Evolutionary conservation across 345 rosid genomes (phyloP).

Genomic region (Eucalyptus victrix): DNA sequence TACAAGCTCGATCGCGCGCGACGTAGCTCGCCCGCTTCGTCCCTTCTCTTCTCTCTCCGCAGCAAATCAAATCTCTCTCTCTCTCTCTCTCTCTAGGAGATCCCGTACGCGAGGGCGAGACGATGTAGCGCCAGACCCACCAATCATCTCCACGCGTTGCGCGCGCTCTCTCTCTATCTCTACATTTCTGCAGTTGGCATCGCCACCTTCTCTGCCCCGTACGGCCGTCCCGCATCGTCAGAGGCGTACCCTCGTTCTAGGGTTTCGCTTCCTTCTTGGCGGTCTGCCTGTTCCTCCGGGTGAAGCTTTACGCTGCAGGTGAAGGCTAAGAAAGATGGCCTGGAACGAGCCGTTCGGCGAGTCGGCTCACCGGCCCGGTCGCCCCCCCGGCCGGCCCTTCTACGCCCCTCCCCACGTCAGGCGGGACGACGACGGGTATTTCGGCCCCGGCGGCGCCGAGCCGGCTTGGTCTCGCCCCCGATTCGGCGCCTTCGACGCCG

Average conservation of each 20-base stretch:
- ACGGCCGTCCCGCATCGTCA: background rate
- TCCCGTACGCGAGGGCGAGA: background rate
- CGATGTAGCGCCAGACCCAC: background rate
- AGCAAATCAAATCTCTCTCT: background rate
- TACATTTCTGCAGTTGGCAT: too few relatives aligned
- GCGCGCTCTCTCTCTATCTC: background rate
- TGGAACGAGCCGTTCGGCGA: background rate
- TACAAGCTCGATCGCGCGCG: background rate
- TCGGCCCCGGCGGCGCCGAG: background rate
- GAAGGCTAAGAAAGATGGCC: background rate
- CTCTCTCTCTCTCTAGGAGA: background rate
- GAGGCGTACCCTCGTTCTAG: background rate
- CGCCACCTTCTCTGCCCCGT: background rate
- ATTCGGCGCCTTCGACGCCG: background rate
- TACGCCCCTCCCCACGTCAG: slow-evolving; percentile 22
- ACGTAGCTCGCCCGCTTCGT: background rate
- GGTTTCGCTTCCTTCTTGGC: background rate
- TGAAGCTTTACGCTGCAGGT: background rate
- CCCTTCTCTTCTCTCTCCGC: background rate
- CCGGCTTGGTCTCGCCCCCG: background rate
- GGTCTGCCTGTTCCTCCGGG: background rate
- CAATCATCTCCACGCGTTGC: background rate
- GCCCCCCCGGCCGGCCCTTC: background rate
- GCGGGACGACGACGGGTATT: background rate
- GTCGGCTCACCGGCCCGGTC: background rate